Base-by-base conservation (phyloP, 2,329 filamentous ascomycete genomes). In the Epichloe gansuensis region DNA sequence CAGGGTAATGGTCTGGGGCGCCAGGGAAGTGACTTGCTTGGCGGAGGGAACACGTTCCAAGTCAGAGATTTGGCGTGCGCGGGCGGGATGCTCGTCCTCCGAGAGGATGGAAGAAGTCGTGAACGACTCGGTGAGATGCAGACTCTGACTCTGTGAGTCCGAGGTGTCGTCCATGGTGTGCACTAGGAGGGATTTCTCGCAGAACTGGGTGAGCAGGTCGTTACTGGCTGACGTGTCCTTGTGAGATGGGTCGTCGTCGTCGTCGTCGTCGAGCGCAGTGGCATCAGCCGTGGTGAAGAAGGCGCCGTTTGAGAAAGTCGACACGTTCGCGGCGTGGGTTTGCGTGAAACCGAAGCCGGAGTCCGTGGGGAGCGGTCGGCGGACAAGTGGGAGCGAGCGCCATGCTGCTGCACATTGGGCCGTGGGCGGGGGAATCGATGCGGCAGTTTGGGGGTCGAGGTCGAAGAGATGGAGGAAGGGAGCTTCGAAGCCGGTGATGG, bases 1-100 rank as follows among this genome's bases (percentile, higher is more conserved):
- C 27, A 90, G 78, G 0, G 88, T 89, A 63, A 90, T 80, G 0
- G 88, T 95, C 62, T 89, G 85, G 0, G 89, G 90, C 34, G 76
- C 72, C 46, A 94, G 84, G 0, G 77, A 77, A 9, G 74, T 64
- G 5, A 95, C 73, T 59, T 85, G 79, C 2, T 64, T 62, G 0
- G 87, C 83, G 21, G 74, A 75, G 0, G 90, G 90, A 9, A 96
- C 72, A 54, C 84, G 78, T 50, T 77, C 75, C 13, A 96, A 71
- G 60, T 88, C 74, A 34, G 71, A 61, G 57, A 70, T 57, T 62
- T 71, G 59, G 5, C 66, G 61, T 25, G 66, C 58, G 57, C 55
- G 49, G 52, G 59, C 55, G 58, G 49, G 48, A 45, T 56, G 58
- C 52, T 53, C 53, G 23, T 50, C 40, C 3, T 47, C 52, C 47